Base-by-base conservation (phyloP, 2,329 filamentous ascomycete genomes). In the Cordyceps militaris region DNA sequence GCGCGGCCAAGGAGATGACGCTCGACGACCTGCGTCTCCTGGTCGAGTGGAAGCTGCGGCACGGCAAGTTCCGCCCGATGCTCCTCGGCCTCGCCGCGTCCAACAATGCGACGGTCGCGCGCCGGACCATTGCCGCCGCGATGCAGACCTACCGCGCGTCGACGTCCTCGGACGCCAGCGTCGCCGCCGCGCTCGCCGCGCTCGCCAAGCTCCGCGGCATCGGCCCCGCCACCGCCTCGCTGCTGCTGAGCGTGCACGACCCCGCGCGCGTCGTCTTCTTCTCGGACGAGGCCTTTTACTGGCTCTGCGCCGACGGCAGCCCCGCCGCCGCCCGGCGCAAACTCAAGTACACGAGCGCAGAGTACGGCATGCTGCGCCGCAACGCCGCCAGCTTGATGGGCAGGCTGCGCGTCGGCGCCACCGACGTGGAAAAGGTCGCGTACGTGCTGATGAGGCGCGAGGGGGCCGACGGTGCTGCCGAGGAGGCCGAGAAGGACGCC, bases 231-330 rank as follows among this genome's bases (percentile, higher is more conserved):
- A 93, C 89, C 0, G 89, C 88, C 0, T 89, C 87, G 1, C 79
- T 94, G 32, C 72, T 93, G 1, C 77, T 94, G 3, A 81, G 85
- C 4, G 81, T 87, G 4, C 80, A 84, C 62, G 79, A 84, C 60
- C 79, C 85, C 0, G 69, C 75, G 0, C 71, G 73, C 13, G 76
- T 85, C 50, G 79, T 88, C 1, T 93, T 93, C 76, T 93, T 93
- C 71, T 88, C 85, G 2, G 90, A 95, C 66, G 89, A 94, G 70
- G 78, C 86, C 3, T 93, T 85, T 66, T 80, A 85, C 62, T 93
- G 88, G 88, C 71, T 87, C 6, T 82, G 82, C 65, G 82, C 80
- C 66, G 69, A 71, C n/a, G 77, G 77, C 44, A 14, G 16, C 4
- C 11, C 14, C 34, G 14, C 4, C 11, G 11, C 11, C 34, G 34